A percentile compares a stretch with the other conserved stretches of the same genome.
These are phyloP conservation scores for Tirmania nivea DNA, from an alignment of 495 filamentous ascomycete species.

Conservation along the genomic window DNA sequence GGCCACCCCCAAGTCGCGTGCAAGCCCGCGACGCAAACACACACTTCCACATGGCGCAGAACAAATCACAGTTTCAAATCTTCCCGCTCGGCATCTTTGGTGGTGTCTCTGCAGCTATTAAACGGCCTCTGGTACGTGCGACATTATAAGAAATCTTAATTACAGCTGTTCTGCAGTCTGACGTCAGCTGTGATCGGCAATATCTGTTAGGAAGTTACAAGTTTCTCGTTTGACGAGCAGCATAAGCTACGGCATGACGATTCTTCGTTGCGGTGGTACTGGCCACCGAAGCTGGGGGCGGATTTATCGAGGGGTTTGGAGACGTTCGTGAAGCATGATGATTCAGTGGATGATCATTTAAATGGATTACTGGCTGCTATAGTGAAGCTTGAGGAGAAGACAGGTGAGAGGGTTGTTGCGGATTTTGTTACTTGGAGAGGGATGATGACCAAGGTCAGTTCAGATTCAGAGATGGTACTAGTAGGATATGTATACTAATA, in stretches of 20 bases:
- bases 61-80: too few relatives aligned
- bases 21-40: too few relatives aligned
- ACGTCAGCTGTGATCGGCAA: too few relatives aligned
- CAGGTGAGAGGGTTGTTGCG: conserved; percentile 41
- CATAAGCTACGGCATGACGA: conserved; percentile 57
- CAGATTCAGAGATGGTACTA: too few relatives aligned
- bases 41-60: too few relatives aligned
- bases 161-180: too few relatives aligned
- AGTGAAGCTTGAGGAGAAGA: conserved; percentile 42
- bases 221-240: conserved; percentile 74
- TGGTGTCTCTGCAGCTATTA: too few relatives aligned
- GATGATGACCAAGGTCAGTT: conserved; percentile 77
- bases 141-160: too few relatives aligned
- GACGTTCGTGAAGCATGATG: conserved; percentile 64
- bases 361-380: conserved; percentile 66
- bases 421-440: conserved; percentile 87
- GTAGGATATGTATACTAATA: too few relatives aligned
- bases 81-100: too few relatives aligned
- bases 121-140: too few relatives aligned
- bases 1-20: too few relatives aligned
- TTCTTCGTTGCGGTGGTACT: conserved; percentile 68
- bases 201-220: background rate
- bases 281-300: conserved; percentile 45
- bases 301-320: conserved; percentile 63
- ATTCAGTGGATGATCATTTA: conserved; percentile 64